These are phyloP conservation scores for Annulohypoxylon stygium DNA, from an alignment of 495 filamentous ascomycete genomes.

Conservation along the genomic window DNA sequence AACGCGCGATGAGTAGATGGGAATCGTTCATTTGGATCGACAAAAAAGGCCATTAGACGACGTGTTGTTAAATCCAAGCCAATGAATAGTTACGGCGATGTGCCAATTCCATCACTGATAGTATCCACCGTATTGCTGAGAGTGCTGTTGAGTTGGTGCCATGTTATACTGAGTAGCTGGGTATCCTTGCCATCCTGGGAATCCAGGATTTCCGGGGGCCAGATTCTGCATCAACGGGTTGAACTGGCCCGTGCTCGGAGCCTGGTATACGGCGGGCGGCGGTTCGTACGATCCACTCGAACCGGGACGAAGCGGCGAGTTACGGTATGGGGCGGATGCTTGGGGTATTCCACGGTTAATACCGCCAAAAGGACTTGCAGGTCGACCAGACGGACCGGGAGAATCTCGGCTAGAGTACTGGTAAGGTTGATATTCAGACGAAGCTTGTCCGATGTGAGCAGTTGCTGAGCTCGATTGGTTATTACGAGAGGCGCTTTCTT, in stretches of 20 bases:
- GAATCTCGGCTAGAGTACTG: conserved; percentile 56
- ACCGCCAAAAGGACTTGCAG: conserved; percentile 55
- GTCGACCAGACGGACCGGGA: conserved; percentile 54
- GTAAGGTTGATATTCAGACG: conserved; percentile 52
- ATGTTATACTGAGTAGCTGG: conserved; percentile 24
- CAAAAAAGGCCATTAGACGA: neutral
- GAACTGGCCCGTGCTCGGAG: conserved; percentile 37
- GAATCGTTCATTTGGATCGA: neutral
- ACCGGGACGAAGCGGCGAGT: conserved; percentile 59
- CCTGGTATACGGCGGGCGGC: conserved; percentile 54
- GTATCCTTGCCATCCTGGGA: conserved; percentile 43
- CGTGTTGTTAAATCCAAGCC: neutral
- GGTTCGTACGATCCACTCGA: conserved; percentile 62
- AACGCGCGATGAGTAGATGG: neutral
- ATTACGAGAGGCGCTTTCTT: conserved; percentile 28
- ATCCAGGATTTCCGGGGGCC: conserved; percentile 35
- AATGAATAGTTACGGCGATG: neutral
- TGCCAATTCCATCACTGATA: conserved; percentile 23
- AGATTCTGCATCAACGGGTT: conserved; percentile 43
- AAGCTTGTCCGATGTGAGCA: conserved; percentile 52
- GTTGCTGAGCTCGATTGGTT: conserved; percentile 43
- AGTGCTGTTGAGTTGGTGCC: conserved; percentile 26
- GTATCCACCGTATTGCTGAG: conserved; percentile 45
- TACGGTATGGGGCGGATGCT: conserved; percentile 55
- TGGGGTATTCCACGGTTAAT: conserved; percentile 48